phyloP scores from a whole-genome alignment of 75 land plant species.

The Picea glauca region DNA sequence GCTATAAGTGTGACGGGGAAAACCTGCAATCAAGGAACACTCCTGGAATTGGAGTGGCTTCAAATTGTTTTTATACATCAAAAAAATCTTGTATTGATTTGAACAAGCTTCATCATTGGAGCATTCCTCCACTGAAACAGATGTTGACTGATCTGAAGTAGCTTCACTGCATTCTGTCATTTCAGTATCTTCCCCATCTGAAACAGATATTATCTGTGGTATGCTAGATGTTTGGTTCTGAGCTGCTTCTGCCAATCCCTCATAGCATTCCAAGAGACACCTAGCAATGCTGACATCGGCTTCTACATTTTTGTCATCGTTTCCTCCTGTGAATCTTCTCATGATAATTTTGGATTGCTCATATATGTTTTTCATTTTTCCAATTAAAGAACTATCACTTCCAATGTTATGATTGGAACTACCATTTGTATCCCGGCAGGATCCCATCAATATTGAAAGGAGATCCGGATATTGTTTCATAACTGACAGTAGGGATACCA shows the following conservation, averaged over 20 bases:
- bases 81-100: not conserved
- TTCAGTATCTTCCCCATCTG: constrained; percentile 5
- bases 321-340: constrained; percentile 9
- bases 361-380: constrained; percentile 29
- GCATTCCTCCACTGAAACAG: constrained; percentile 2
- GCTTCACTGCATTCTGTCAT: constrained; percentile 10
- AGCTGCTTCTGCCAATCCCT: constrained; percentile 8
- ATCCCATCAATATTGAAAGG: constrained; percentile 13
- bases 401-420: not conserved
- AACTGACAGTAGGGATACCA: constrained; percentile 10
- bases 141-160: constrained; percentile 8
- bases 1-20: constrained; percentile 19
- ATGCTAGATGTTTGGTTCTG: not conserved
- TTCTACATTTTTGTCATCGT: constrained; percentile 12
- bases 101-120: not conserved
- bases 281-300: constrained; percentile 20
- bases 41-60: constrained; percentile 23
- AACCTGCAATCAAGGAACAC: constrained; percentile 14
- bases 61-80: constrained; percentile 25
- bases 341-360: constrained; percentile 29
- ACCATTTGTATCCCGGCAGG: constrained; percentile 3
- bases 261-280: constrained; percentile 24
- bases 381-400: constrained; percentile 19
- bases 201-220: constrained; percentile 5
- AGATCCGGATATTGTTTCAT: constrained; percentile 12